Conservation (phyloP, 1,284 basidiomycete genomes). For the Serendipita sp. region DNA sequence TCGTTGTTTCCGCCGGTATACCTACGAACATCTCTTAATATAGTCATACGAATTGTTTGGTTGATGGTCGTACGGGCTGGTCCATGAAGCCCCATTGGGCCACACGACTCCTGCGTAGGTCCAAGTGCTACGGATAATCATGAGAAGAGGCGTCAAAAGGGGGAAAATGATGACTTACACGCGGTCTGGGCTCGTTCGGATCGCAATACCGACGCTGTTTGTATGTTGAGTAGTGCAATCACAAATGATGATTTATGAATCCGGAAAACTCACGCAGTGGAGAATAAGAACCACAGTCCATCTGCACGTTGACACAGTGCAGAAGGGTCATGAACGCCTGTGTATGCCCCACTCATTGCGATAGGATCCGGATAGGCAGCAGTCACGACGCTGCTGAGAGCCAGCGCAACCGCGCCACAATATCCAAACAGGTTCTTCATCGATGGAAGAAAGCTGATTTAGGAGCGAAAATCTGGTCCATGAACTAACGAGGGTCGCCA, state of each 20-base stretch:
- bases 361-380: background rate
- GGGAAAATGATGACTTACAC: background rate
- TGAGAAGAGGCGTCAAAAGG: background rate
- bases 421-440: too few relatives aligned
- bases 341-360: background rate
- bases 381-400: background rate
- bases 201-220: background rate
- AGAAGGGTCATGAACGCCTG: background rate
- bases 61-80: slow-evolving; percentile 25
- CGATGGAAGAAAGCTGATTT: too few relatives aligned
- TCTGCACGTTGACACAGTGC: background rate
- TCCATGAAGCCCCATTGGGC: slow-evolving; percentile 35
- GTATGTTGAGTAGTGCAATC: background rate
- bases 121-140: slow-evolving; percentile 24
- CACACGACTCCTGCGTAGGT: slow-evolving; percentile 34
- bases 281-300: background rate
- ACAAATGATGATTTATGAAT: background rate
- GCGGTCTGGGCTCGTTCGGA: background rate
- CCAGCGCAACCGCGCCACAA: too few relatives aligned
- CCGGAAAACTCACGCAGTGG: background rate
- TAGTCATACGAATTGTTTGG: too few relatives aligned
- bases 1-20: slow-evolving; percentile 38
- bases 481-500: too few relatives aligned
- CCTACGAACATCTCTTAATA: slow-evolving; percentile 15
- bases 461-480: too few relatives aligned